Conservation (phyloP, 2,329 filamentous ascomycete species). For the Venturia aucupariae region DNA sequence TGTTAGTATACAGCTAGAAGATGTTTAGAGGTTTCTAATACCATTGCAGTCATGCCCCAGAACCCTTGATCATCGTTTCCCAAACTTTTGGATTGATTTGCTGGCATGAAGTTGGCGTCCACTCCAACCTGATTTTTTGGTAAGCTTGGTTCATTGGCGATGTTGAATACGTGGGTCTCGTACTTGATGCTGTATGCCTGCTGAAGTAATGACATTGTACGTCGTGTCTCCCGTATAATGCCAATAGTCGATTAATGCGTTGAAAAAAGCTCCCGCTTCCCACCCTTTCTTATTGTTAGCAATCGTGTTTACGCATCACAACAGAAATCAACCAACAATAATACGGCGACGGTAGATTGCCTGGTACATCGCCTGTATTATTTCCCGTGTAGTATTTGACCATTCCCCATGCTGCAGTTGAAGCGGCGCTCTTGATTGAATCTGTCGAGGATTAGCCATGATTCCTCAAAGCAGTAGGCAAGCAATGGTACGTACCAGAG, state of each 20-base stretch:
- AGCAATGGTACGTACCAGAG: background rate
- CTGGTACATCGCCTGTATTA: conserved; percentile 29
- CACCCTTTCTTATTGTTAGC: conserved; percentile 21
- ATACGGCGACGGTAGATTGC: conserved; percentile 40
- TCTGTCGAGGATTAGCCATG: conserved; percentile 30
- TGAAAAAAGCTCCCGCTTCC: conserved; percentile 34
- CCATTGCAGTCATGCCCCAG: conserved; percentile 49
- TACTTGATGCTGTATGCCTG: conserved; percentile 34
- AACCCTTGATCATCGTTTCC: conserved; percentile 52
- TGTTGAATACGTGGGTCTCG: background rate
- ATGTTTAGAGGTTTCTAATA: too few species aligned
- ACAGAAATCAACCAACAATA: conserved; percentile 50
- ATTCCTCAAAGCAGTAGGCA: background rate
- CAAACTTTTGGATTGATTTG: conserved; percentile 35
- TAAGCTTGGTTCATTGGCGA: background rate
- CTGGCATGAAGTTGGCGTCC: conserved; percentile 34
- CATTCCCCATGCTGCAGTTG: conserved; percentile 50
- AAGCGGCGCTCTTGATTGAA: conserved; percentile 54
- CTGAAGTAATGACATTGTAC: conserved; percentile 33
- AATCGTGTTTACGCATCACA: conserved; percentile 37
- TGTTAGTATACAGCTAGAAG: too few species aligned
- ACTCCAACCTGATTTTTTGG: conserved; percentile 27
- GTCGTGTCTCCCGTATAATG: conserved; percentile 33
- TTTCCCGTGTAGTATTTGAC: conserved; percentile 54
- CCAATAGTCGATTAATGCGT: conserved; percentile 33